Conservation (phyloP, 2,329 filamentous ascomycete genomes). For the Alternaria sp. region DNA sequence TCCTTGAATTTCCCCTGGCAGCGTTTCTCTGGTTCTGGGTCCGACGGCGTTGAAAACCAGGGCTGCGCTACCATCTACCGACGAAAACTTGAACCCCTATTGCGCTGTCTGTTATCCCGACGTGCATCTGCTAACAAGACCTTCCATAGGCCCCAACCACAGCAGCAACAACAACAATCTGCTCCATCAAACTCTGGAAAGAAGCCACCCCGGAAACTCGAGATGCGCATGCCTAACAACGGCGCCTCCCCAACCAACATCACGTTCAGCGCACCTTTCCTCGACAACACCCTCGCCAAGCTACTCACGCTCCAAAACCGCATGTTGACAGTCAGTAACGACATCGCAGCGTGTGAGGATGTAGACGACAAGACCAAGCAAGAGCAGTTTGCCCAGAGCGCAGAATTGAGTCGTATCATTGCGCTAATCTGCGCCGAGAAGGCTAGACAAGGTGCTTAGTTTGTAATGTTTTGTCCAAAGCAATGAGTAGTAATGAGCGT, state of each 20-base stretch:
- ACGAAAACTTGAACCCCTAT: not conserved
- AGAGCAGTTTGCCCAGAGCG: slow-evolving; percentile 60
- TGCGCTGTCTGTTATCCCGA: not conserved
- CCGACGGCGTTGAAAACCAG: slow-evolving; percentile 24
- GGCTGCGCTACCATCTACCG: not conserved
- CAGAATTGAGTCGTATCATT: slow-evolving; percentile 59
- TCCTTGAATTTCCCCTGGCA: not conserved
- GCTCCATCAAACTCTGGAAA: slow-evolving; percentile 36
- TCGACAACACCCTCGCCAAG: slow-evolving; percentile 62
- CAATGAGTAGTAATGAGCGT: not conserved
- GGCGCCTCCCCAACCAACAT: slow-evolving; percentile 50
- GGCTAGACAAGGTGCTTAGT: slow-evolving; percentile 55
- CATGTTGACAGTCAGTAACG: slow-evolving; percentile 59
- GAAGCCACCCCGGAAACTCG: slow-evolving; percentile 59
- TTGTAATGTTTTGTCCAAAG: not conserved
- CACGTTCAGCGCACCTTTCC: slow-evolving; percentile 61
- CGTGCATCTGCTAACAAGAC: slow-evolving; percentile 18
- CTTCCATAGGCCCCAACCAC: slow-evolving; percentile 33
- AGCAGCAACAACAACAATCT: slow-evolving; percentile 27
- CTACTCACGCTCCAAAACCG: slow-evolving; percentile 59
- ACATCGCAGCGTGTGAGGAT: slow-evolving; percentile 55
- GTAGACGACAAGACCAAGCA: slow-evolving; percentile 58
- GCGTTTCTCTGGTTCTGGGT: not conserved
- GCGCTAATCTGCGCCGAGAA: slow-evolving; percentile 63
- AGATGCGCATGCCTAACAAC: slow-evolving; percentile 56